Conservation (phyloP, 306 rosid species). For the Gynostemma pentaphyllum region DNA sequence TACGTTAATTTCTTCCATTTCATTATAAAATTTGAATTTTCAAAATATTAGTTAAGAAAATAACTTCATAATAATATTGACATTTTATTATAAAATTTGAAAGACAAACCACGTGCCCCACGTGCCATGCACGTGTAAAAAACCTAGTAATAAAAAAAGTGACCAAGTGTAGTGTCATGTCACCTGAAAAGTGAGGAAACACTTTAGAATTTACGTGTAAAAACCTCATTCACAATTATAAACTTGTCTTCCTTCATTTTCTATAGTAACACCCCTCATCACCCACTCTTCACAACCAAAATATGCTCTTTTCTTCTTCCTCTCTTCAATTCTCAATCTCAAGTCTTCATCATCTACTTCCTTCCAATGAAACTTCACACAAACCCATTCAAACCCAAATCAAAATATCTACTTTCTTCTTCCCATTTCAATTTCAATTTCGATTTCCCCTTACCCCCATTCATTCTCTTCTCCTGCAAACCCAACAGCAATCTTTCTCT, state of each 20-base stretch:
- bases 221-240: slow-evolving; percentile 36
- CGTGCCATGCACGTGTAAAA: no score
- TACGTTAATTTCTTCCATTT: no score
- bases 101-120: no score
- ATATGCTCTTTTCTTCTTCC: slow-evolving; percentile 15
- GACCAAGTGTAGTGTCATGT: no score
- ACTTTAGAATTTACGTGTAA: no score
- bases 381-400: slow-evolving; percentile 24
- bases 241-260: not conserved
- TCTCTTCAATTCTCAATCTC: slow-evolving; percentile 13
- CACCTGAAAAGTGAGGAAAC: no score
- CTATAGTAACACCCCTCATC: not conserved
- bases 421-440: slow-evolving; percentile 37
- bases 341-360: not conserved
- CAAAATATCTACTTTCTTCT: slow-evolving; percentile 17
- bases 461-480: slow-evolving; percentile 15
- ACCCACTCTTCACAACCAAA: not conserved
- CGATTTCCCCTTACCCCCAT: slow-evolving; percentile 8
- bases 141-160: no score
- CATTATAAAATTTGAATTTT: no score
- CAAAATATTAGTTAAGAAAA: no score
- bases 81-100: no score
- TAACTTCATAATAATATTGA: no score
- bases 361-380: slow-evolving; percentile 26
- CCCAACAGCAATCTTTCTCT: slow-evolving; percentile 12